Evolutionary conservation across 352 stramenopile species (phyloP).

Genomic region (Pythium periplocum): DNA sequence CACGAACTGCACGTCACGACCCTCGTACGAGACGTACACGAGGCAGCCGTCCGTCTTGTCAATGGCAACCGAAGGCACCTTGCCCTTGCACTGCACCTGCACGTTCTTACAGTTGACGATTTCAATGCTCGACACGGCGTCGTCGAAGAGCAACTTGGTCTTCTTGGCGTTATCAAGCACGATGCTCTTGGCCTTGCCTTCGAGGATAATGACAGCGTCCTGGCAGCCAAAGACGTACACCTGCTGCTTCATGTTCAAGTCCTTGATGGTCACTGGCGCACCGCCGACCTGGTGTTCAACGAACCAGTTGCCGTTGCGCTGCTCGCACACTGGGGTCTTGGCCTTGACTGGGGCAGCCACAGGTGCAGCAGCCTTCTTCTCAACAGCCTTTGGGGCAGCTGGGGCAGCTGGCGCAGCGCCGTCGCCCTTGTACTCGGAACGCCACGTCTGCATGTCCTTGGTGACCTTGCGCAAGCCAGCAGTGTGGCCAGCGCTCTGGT

Average conservation of each 20-base stretch:
- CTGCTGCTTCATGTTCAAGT: conserved; percentile 94
- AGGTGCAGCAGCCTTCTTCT: conserved; percentile 18
- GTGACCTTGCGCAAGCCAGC: conserved; percentile 93
- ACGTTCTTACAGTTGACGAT: conserved; percentile 98
- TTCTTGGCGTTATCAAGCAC: conserved; percentile 95
- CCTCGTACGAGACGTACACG: conserved; percentile 94
- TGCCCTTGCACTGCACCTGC: conserved; percentile 92
- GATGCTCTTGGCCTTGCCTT: conserved; percentile 97
- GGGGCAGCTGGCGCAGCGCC: conserved; percentile 16
- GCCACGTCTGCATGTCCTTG: conserved; percentile 98
- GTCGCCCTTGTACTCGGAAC: conserved; percentile 89
- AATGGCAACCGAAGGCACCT: conserved; percentile 95
- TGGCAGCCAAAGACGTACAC: conserved; percentile 96
- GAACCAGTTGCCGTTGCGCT: conserved; percentile 95
- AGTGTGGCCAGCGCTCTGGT: conserved; percentile 90
- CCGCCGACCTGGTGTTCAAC: conserved; percentile 93
- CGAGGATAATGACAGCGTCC: conserved; percentile 92
- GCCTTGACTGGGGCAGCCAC: conserved; percentile 30
- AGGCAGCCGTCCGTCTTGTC: conserved; percentile 99
- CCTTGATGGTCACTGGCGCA: conserved; percentile 83
- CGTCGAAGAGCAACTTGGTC: conserved; percentile 95
- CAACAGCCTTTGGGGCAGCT: conserved; percentile 10
- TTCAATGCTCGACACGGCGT: conserved; percentile 94
- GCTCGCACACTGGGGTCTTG: conserved; percentile 67
- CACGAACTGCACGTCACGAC: conserved; percentile 85